These are phyloP conservation scores for Starmera pachycereana DNA, from an alignment of 805 yeast species.

Conservation along the genomic window DNA sequence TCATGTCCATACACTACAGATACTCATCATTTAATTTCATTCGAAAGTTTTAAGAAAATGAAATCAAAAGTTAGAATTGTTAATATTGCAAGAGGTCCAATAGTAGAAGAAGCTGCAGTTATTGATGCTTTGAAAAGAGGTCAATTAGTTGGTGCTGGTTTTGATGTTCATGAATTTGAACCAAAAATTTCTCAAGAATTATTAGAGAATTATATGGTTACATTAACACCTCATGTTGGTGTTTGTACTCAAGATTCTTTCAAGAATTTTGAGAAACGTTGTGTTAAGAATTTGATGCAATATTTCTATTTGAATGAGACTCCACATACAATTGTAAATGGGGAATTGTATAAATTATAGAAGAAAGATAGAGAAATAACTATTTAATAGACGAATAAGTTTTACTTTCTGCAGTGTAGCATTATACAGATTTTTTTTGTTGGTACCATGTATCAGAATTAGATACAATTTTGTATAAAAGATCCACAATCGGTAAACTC, in stretches of 20 bases:
- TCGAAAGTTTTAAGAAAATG: slow-evolving; percentile 18
- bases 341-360: slow-evolving; percentile 4
- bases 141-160: slow-evolving; percentile 31
- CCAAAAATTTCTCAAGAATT: slow-evolving; percentile 25
- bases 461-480: too few relatives aligned
- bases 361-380: not conserved
- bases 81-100: slow-evolving; percentile 31
- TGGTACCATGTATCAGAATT: too few relatives aligned
- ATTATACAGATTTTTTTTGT: too few relatives aligned
- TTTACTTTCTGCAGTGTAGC: too few relatives aligned
- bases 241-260: slow-evolving; percentile 26
- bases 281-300: slow-evolving; percentile 26
- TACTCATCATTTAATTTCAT: slow-evolving; percentile 27
- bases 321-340: slow-evolving; percentile 22
- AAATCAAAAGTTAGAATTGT: slow-evolving; percentile 21
- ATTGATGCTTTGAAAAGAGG: slow-evolving; percentile 30
- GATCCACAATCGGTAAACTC: too few relatives aligned
- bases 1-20: slow-evolving; percentile 29
- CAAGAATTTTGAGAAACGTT: slow-evolving; percentile 26
- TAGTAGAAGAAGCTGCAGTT: slow-evolving; percentile 28
- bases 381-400: too few relatives aligned
- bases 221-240: slow-evolving; percentile 29
- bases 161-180: slow-evolving; percentile 33
- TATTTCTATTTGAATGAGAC: slow-evolving; percentile 24
- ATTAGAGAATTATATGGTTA: slow-evolving; percentile 24